Conservation (phyloP, 164 flowering plant species). For the Kingdonia uniflora region DNA sequence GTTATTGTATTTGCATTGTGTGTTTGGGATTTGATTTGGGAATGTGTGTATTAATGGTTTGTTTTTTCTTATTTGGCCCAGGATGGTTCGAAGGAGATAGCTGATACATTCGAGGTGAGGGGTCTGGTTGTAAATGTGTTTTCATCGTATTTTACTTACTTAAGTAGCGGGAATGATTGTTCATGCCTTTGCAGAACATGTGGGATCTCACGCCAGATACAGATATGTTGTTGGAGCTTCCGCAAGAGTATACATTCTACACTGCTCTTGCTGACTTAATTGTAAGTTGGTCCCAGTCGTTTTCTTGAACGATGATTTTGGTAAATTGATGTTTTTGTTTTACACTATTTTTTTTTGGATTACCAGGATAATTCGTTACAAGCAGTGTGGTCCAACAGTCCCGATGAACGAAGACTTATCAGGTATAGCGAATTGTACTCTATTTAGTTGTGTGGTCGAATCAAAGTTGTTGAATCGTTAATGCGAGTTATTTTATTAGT, state of each 20-base stretch:
- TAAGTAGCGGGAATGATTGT: not conserved
- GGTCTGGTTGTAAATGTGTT: not conserved
- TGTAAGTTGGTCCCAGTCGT: slow-evolving; percentile 26
- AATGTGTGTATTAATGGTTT: not conserved
- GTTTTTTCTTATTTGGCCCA: slow-evolving; percentile 10
- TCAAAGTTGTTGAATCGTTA: too few relatives aligned
- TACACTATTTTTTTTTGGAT: not conserved
- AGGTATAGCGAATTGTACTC: slow-evolving; percentile 25
- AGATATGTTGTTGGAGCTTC: slow-evolving; percentile 46
- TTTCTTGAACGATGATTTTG: not conserved
- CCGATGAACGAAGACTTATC: slow-evolving; percentile 32
- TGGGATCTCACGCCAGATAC: slow-evolving; percentile 78
- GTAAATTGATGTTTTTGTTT: slow-evolving; percentile 2
- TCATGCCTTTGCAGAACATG: slow-evolving; percentile 46
- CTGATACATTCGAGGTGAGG: slow-evolving; percentile 40
- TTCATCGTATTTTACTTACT: not conserved
- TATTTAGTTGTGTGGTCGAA: too few relatives aligned
- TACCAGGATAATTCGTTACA: slow-evolving; percentile 81
- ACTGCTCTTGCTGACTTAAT: slow-evolving; percentile 83
- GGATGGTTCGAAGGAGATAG: slow-evolving; percentile 41
- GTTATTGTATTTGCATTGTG: not conserved
- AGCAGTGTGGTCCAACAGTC: slow-evolving; percentile 61
- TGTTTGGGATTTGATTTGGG: not conserved
- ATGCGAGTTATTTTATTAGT: too few relatives aligned
- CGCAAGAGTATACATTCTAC: slow-evolving; percentile 59